Base-by-base conservation (phyloP, 352 stramenopile genomes). In the Globisporangium uncinulatum region DNA sequence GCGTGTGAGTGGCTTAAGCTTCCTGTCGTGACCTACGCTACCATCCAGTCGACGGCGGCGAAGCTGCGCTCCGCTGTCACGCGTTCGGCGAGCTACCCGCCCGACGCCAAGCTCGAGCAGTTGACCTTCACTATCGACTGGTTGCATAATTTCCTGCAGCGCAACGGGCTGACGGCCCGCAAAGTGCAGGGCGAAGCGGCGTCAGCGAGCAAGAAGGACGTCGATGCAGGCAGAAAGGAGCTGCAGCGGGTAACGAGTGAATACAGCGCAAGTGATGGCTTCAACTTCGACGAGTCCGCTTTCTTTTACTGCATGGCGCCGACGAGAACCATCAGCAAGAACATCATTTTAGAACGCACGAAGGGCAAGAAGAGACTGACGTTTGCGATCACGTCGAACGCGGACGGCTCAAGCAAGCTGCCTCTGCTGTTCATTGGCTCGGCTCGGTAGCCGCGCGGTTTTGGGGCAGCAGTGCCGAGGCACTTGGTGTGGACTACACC, bases 61-160 rank as follows among this genome's bases (percentile, higher is more conserved):
- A n/a, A n/a, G n/a, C n/a, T n/a, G n/a, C n/a, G n/a, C n/a, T n/a
- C n/a, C n/a, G n/a, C n/a, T n/a, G n/a, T n/a, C n/a, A n/a, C n/a
- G n/a, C n/a, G n/a, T n/a, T n/a, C n/a, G n/a, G n/a, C n/a, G n/a
- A n/a, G n/a, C n/a, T n/a, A n/a, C n/a, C n/a, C n/a, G n/a, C n/a
- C n/a, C n/a, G n/a, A n/a, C n/a, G n/a, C n/a, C n/a, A n/a, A n/a
- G n/a, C n/a, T n/a, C n/a, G n/a, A n/a, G n/a, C n/a, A n/a, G n/a
- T n/a, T 57, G 19, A 29, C 41, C 13, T 42, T 57, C 41, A 51
- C 52, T 15, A 57, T 42, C 19, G 52, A 21, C 52, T 57, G 52
- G 52, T 29, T 57, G 24, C 29, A 57, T 34, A 32, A 46, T 29
- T 36, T 57, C 19, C 52, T 42, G 17, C 10, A 57, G 21, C 52